Conservation (phyloP, 352 stramenopile species). For the Globisporangium polare region DNA sequence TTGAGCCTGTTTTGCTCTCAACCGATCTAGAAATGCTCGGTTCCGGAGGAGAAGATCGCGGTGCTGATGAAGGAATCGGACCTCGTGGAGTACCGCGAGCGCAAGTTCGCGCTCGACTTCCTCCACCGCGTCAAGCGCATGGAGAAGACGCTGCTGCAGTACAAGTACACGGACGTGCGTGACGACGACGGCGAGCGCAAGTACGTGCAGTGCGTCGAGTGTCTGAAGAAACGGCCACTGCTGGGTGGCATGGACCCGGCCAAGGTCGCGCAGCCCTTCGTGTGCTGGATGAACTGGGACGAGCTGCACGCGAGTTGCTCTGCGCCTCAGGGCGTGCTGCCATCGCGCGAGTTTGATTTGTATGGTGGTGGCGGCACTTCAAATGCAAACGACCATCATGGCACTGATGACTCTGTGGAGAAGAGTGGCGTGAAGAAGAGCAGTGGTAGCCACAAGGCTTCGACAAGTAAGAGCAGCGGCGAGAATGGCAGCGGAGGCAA, state of each 20-base stretch:
- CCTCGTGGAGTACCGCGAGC: slow-evolving; percentile 55
- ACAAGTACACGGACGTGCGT: slow-evolving; percentile 56
- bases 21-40: slow-evolving; percentile 54
- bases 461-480: not conserved
- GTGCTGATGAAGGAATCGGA: slow-evolving; percentile 67
- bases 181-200: slow-evolving; percentile 69
- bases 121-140: slow-evolving; percentile 69
- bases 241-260: slow-evolving; percentile 68
- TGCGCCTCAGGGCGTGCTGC: slow-evolving; percentile 47
- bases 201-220: slow-evolving; percentile 67
- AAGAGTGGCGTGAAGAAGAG: slow-evolving; percentile 18
- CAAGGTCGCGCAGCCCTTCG: slow-evolving; percentile 70
- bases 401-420: slow-evolving; percentile 2
- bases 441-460: not conserved
- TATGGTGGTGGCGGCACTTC: not conserved
- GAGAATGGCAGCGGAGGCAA: slow-evolving; percentile 6
- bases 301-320: slow-evolving; percentile 75
- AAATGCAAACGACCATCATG: slow-evolving; percentile 2
- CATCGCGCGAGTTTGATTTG: slow-evolving; percentile 18
- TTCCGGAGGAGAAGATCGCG: slow-evolving; percentile 60
- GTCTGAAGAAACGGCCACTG: slow-evolving; percentile 67
- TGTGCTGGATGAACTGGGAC: slow-evolving; percentile 86
- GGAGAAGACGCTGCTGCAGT: slow-evolving; percentile 61
- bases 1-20: not conserved
- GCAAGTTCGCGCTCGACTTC: slow-evolving; percentile 64